Evolutionary conservation across 108 stramenopile species (phyloP).

Genomic region (Nitzschia sp.): DNA sequence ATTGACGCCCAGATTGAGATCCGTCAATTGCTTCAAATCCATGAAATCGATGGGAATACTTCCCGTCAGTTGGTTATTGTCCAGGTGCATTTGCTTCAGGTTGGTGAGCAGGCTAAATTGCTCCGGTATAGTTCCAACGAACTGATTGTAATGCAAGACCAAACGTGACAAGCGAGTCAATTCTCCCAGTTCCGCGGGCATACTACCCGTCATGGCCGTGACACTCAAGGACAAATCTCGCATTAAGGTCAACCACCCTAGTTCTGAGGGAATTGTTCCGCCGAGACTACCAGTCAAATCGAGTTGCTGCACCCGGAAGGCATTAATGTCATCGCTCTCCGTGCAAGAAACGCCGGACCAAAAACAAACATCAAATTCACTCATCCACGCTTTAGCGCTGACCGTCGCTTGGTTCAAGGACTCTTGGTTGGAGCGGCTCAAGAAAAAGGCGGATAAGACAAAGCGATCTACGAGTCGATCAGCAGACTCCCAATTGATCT

Average conservation of each 20-base stretch:
- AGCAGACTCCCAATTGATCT: not conserved
- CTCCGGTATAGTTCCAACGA: constrained; percentile 50
- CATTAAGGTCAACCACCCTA: constrained; percentile 57
- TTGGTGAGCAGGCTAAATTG: constrained; percentile 41
- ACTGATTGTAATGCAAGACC: constrained; percentile 56
- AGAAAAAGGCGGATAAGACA: not conserved
- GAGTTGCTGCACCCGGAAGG: not conserved
- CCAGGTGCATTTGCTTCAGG: constrained; percentile 37
- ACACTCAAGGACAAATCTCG: not conserved
- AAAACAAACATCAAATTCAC: not conserved
- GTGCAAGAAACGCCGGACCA: not conserved
- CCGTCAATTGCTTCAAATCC: constrained; percentile 30
- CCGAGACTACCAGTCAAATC: not conserved
- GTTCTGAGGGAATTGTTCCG: constrained; percentile 66
- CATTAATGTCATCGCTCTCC: not conserved
- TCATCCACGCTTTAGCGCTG: not conserved
- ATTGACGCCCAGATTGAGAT: constrained; percentile 33
- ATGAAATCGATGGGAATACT: constrained; percentile 62
- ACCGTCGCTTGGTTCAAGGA: not conserved
- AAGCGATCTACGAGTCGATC: not conserved
- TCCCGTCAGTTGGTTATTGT: constrained; percentile 50
- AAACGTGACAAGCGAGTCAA: constrained; percentile 30
- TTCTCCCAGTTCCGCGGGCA: constrained; percentile 38
- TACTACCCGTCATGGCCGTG: not conserved
- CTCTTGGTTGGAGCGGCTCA: not conserved